Percentiles rank a stretch among this genome's conserved stretches.
phyloP scores from a whole-genome alignment of 257 asterid species.

The Leonotis leonurus region DNA sequence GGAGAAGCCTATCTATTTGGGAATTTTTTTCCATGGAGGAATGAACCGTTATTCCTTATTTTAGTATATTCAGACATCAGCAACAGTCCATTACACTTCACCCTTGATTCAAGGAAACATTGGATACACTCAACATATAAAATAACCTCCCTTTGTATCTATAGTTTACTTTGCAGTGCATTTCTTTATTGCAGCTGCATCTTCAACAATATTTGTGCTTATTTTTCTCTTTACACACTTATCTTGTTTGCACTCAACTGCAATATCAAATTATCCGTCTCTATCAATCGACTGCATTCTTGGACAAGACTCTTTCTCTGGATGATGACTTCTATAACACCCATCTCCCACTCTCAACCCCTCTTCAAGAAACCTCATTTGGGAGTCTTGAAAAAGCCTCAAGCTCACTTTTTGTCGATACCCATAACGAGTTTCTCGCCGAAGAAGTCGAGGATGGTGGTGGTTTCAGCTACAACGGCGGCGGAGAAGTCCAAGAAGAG shows the following conservation, averaged over 20 bases:
- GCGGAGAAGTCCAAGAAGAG: constrained; percentile 57
- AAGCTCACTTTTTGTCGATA: constrained; percentile 24
- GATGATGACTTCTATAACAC: constrained; percentile 62
- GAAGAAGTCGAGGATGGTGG: constrained; percentile 46
- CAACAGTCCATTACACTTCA: neutral
- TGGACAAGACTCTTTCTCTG: constrained; percentile 12
- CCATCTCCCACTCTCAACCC: constrained; percentile 48
- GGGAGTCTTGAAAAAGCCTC: constrained; percentile 20
- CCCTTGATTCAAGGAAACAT: neutral
- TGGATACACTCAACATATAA: no score
- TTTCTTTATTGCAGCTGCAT: constrained; percentile 3
- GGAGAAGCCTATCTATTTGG: constrained; percentile 1
- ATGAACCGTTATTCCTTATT: neutral
- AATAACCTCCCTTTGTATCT: neutral
- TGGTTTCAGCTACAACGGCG: constrained; percentile 43
- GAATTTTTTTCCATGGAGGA: no score
- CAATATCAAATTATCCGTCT: constrained; percentile 21
- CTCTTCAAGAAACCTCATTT: constrained; percentile 34
- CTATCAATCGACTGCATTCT: constrained; percentile 13
- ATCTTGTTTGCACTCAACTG: constrained; percentile 27
- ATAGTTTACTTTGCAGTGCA: neutral
- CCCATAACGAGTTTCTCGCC: constrained; percentile 33
- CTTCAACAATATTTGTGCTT: neutral
- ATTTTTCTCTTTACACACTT: constrained; percentile 4
- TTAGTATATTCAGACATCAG: neutral